Conservation (phyloP, 1,284 basidiomycete species). For the Psilocybe mexicana region DNA sequence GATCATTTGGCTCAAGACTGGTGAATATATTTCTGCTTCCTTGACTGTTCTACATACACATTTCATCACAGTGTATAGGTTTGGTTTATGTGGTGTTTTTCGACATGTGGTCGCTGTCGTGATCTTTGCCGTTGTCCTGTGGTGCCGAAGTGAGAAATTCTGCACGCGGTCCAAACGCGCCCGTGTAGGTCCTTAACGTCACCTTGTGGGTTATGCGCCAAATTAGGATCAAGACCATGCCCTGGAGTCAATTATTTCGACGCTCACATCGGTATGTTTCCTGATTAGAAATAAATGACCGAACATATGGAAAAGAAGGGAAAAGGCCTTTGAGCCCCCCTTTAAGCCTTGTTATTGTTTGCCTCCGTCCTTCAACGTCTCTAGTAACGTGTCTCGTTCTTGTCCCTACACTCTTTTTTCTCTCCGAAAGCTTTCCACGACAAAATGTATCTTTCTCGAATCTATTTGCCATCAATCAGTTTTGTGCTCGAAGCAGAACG, state of each 20-base stretch:
- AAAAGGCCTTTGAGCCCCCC: neutral
- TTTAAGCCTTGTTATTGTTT: neutral
- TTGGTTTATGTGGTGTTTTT: too few relatives aligned
- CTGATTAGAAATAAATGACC: neutral
- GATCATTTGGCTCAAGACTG: too few relatives aligned
- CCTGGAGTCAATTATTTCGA: slow-evolving; percentile 2
- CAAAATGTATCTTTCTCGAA: neutral
- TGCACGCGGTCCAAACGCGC: too few relatives aligned
- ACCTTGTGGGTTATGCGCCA: neutral
- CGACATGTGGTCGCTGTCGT: too few relatives aligned
- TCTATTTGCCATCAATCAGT: slow-evolving; percentile 1
- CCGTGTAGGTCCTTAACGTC: neutral
- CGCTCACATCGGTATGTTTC: slow-evolving; percentile 3
- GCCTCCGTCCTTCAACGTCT: neutral
- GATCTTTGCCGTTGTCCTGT: too few relatives aligned
- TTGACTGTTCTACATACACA: too few relatives aligned
- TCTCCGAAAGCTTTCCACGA: neutral
- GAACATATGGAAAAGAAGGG: neutral
- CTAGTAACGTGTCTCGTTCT: neutral
- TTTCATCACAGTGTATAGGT: too few relatives aligned
- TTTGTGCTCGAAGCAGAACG: neutral
- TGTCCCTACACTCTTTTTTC: neutral
- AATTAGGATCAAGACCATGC: neutral
- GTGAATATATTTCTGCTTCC: too few relatives aligned
- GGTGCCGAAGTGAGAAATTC: too few relatives aligned